Evolutionary conservation across 2,329 filamentous ascomycete genomes (phyloP).

Genomic region (Colletotrichum aenigma): DNA sequence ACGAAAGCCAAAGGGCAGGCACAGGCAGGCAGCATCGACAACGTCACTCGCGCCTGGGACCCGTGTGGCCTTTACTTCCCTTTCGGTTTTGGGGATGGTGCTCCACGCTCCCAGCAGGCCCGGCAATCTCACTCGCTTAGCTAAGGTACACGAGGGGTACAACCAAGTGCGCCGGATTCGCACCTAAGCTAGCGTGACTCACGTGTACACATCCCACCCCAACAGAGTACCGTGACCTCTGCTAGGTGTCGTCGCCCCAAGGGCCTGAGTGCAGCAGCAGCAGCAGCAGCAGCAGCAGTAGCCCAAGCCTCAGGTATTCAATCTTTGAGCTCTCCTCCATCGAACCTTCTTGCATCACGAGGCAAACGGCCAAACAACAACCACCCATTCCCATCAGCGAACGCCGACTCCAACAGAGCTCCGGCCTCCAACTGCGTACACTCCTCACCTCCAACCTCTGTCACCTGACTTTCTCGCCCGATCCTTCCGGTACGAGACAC

Average conservation of each 20-base stretch:
- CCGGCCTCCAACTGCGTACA: not conserved
- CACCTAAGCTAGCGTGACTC: not conserved
- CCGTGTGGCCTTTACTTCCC: not conserved
- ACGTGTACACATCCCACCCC: not conserved
- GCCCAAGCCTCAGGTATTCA: conserved; percentile 21
- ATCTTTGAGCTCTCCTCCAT: conserved; percentile 30
- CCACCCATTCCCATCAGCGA: conserved; percentile 9
- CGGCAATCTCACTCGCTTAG: conserved; percentile 16
- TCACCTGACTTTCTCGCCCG: conserved; percentile 1
- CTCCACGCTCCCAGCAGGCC: conserved; percentile 6
- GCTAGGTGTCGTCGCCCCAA: not conserved
- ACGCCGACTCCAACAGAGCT: not conserved
- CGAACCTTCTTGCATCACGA: conserved; percentile 35
- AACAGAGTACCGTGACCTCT: conserved; percentile 4
- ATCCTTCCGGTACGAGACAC: not conserved
- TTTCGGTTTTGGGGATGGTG: not conserved
- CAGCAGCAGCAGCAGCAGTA: not conserved
- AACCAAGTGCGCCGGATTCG: not conserved
- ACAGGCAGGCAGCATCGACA: conserved; percentile 37
- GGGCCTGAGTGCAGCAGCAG: conserved; percentile 6
- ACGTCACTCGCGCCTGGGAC: conserved; percentile 31
- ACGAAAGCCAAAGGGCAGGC: not conserved
- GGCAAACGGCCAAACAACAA: conserved; percentile 17
- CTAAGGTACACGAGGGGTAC: conserved; percentile 24
- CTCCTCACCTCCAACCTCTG: not conserved